Conservation (phyloP, 1,284 basidiomycete genomes). For the Pseudozyma sp. region DNA sequence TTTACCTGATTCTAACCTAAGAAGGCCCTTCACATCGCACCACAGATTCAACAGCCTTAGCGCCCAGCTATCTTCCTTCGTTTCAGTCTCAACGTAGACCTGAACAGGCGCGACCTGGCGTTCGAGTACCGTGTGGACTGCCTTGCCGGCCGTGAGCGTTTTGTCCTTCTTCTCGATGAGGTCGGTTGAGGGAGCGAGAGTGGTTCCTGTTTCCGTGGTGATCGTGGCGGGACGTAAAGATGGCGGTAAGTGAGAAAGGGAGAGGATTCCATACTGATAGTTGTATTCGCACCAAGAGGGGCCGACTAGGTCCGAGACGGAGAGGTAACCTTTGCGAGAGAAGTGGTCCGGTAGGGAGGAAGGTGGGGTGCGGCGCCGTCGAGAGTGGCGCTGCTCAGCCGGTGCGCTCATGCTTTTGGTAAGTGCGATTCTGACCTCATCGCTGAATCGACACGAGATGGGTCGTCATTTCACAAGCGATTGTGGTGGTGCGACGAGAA, state of each 20-base stretch:
- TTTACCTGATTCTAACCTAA: conserved; percentile 11
- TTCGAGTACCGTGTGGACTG: conserved; percentile 85
- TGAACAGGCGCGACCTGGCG: conserved; percentile 77
- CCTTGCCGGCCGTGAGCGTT: conserved; percentile 27
- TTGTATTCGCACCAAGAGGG: conserved; percentile 66
- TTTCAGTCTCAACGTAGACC: conserved; percentile 71
- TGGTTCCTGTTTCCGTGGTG: conserved; percentile 49
- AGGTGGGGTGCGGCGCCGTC: conserved; percentile 9
- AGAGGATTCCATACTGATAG: conserved; percentile 58
- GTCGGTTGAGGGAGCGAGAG: conserved; percentile 32
- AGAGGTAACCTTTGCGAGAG: conserved; percentile 46
- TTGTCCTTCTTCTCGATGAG: conserved; percentile 44
- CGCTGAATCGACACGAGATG: too few relatives aligned
- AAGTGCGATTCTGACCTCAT: too few relatives aligned
- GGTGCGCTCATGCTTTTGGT: not conserved
- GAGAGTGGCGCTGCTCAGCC: not conserved
- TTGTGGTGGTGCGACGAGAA: not conserved
- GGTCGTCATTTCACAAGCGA: too few relatives aligned
- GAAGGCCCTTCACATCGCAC: conserved; percentile 29
- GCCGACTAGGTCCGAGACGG: conserved; percentile 63
- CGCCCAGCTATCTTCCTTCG: conserved; percentile 79
- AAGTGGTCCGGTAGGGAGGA: conserved; percentile 44
- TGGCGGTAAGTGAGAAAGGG: conserved; percentile 52
- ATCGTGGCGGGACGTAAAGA: conserved; percentile 51
- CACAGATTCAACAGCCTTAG: conserved; percentile 73